Evolutionary conservation across 2,329 filamentous ascomycete species (phyloP).

Genomic region (Colletotrichum echinochloae): DNA sequence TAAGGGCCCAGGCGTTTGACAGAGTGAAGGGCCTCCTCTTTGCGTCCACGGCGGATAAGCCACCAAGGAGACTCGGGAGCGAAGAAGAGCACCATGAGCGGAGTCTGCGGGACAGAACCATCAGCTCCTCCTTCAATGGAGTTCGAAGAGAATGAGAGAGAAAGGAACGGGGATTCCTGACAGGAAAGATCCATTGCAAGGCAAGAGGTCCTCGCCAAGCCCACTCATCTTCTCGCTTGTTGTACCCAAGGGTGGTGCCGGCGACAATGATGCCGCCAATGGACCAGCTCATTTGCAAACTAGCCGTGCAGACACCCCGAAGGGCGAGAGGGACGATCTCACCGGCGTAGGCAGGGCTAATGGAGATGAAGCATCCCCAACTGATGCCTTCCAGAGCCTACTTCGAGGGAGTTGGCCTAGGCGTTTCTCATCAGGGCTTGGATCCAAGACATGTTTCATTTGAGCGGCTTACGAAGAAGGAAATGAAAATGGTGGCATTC

Average conservation of each 20-base stretch:
- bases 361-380: slow-evolving; percentile 74
- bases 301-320: slow-evolving; percentile 68
- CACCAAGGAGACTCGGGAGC: slow-evolving; percentile 66
- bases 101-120: slow-evolving; percentile 49
- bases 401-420: slow-evolving; percentile 52
- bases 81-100: slow-evolving; percentile 63
- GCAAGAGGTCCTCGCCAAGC: slow-evolving; percentile 62
- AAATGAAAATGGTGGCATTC: slow-evolving; percentile 58
- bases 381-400: slow-evolving; percentile 70
- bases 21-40: slow-evolving; percentile 56
- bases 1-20: slow-evolving; percentile 58
- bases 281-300: slow-evolving; percentile 74
- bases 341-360: slow-evolving; percentile 69
- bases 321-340: slow-evolving; percentile 70
- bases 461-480: slow-evolving; percentile 60
- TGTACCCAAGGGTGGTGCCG: slow-evolving; percentile 65
- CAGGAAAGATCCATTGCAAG: slow-evolving; percentile 69
- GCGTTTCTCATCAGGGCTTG: slow-evolving; percentile 42
- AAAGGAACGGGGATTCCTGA: not conserved
- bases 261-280: slow-evolving; percentile 71
- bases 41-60: slow-evolving; percentile 62
- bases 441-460: fast-evolving
- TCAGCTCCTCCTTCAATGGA: not conserved
- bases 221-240: slow-evolving; percentile 51
- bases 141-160: no score